Evolutionary conservation across 2,329 filamentous ascomycete genomes (phyloP).

Genomic region (Geosmithia flava): DNA sequence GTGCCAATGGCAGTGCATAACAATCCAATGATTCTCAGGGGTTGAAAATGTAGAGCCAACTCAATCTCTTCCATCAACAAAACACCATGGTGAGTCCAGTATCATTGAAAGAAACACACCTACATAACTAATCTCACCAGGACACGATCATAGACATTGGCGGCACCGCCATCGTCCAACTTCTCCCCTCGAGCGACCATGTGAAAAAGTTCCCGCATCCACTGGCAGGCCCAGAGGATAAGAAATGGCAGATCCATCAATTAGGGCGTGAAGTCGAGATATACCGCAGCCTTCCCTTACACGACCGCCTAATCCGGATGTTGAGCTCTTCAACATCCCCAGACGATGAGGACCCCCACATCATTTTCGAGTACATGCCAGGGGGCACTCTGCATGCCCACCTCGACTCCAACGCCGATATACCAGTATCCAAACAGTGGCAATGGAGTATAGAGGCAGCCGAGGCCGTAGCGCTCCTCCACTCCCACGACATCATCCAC

Average conservation of each 20-base stretch:
- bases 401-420: background rate
- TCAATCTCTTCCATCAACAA: no score
- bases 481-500: constrained; percentile 94
- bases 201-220: background rate
- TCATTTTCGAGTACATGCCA: background rate
- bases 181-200: background rate
- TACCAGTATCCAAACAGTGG: background rate
- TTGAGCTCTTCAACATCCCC: background rate
- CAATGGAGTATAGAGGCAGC: background rate
- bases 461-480: constrained; percentile 33
- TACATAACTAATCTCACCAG: no score
- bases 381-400: background rate
- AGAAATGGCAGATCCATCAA: background rate
- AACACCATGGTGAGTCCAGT: no score
- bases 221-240: background rate
- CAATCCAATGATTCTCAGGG: no score
- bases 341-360: background rate
- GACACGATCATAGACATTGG: background rate
- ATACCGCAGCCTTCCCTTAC: background rate
- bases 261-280: background rate
- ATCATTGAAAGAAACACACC: no score
- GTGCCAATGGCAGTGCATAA: no score
- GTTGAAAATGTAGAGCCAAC: no score
- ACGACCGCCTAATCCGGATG: background rate
- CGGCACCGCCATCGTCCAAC: background rate